Percentiles rank a stretch among this genome's conserved stretches.
phyloP scores from a whole-genome alignment of 768 basidiomycete species.

The Coprinellus micaceus region DNA sequence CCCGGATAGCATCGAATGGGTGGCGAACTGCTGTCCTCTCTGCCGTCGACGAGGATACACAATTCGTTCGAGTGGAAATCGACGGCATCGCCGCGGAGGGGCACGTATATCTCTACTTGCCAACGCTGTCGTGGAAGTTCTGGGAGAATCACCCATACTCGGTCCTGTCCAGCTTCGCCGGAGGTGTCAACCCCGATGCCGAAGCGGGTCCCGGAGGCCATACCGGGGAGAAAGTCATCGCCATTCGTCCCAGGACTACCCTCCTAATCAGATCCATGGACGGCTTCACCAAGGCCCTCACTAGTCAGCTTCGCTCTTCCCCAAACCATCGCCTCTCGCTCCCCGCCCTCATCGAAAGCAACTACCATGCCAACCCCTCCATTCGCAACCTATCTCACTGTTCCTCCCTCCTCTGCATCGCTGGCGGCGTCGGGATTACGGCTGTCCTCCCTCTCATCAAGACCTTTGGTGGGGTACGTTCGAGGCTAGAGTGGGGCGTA shows the following conservation, averaged over 20 bases:
- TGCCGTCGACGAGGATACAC: background rate
- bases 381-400: slow-evolving; percentile 6
- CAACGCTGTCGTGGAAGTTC: slow-evolving; percentile 6
- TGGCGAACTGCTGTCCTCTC: background rate
- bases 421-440: slow-evolving; percentile 11
- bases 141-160: slow-evolving; percentile 14
- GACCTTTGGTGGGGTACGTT: slow-evolving; percentile 1
- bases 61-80: slow-evolving; percentile 7
- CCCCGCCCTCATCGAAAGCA: slow-evolving; percentile 9
- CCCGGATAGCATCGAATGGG: slow-evolving; percentile 1
- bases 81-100: slow-evolving; percentile 7
- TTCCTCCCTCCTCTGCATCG: slow-evolving; percentile 9
- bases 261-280: slow-evolving; percentile 6
- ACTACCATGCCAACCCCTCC: slow-evolving; percentile 10
- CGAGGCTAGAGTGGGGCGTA: slow-evolving; percentile 5
- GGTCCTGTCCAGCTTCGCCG: slow-evolving; percentile 3
- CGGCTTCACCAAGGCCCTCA: slow-evolving; percentile 1
- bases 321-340: background rate
- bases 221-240: too few species aligned
- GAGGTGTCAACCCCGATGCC: background rate
- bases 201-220: too few species aligned
- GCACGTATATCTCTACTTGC: slow-evolving; percentile 10
- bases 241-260: background rate
- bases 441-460: slow-evolving; percentile 9
- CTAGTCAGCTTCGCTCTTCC: background rate